Evolutionary conservation across 1,139 yeast genomes (phyloP).

Genomic region (Yamadazyma triangularis): DNA sequence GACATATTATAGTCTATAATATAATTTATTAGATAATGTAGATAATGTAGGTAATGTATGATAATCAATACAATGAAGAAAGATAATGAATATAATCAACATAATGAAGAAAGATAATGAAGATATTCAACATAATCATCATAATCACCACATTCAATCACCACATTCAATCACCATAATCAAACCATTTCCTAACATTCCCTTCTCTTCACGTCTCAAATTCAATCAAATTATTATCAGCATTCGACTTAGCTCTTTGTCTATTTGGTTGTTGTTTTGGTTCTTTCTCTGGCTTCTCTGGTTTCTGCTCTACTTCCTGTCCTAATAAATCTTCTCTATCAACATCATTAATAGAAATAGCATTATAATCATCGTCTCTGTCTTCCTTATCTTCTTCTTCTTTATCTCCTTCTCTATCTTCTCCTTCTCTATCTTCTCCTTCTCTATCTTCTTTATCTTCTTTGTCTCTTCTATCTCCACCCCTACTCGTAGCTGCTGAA

Average conservation of each 20-base stretch:
- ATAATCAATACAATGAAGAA: no score
- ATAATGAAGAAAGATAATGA: no score
- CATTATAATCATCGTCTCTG: slow-evolving; percentile 44
- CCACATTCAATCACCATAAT: no score
- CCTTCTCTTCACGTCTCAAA: slow-evolving; percentile 23
- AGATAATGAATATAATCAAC: no score
- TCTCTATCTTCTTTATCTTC: slow-evolving; percentile 10
- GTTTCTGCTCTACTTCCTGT: slow-evolving; percentile 46
- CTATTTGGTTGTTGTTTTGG: neutral
- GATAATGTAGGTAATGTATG: no score
- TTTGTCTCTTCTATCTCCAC: slow-evolving; percentile 24
- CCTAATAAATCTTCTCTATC: slow-evolving; percentile 46
- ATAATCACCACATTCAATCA: no score
- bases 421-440: slow-evolving; percentile 25
- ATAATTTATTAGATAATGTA: no score
- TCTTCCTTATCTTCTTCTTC: slow-evolving; percentile 39
- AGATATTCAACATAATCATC: no score
- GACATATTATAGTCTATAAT: no score
- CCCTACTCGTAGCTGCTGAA: slow-evolving; percentile 40
- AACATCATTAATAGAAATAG: slow-evolving; percentile 41
- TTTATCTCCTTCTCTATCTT: slow-evolving; percentile 17
- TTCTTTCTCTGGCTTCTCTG: slow-evolving; percentile 20
- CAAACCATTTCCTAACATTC: slow-evolving; percentile 1
- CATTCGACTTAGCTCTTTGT: slow-evolving; percentile 4
- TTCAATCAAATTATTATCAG: slow-evolving; percentile 20